Evolutionary conservation across 1,284 basidiomycete species (phyloP), one percentile per base, ranked within the genome.

Genomic region (Mycosarcoma maydis): DNA sequence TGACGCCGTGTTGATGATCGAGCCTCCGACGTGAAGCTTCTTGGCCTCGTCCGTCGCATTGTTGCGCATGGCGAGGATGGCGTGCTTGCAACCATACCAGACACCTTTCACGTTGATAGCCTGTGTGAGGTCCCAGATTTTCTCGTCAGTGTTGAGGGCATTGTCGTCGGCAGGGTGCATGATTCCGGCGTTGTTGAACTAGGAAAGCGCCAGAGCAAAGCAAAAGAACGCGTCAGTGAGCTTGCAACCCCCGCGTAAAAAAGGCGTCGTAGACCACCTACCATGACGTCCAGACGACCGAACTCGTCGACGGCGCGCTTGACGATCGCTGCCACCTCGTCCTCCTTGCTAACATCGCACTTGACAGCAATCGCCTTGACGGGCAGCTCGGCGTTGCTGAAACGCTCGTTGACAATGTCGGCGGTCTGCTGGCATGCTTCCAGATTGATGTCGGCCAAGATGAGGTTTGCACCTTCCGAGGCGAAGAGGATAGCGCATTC

Each of bases 41-140:
- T 90, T 92, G 54, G 86, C 83, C 67, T 87, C 87, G 68, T 96
- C 93, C 38, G 87, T 87, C 0, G 61, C 46, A 84, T 97, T 97
- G 38, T 92, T 85, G 66, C 92, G 89, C 94, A 98, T 98, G 22
- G 94, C 95, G 51, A 90, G 85, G 80, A 98, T 94, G 7, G 93
- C 94, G 80, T 98, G 90, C 84, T 97, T 70, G 87, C 91, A 94
- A 40, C 95, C 94, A 89, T 90, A 98, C 94, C 94, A 97, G 58
- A 97, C 95, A 52, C 94, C 94, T 84, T 98, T 98, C 82, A 95
- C 88, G 83, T 98, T 98, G 85, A 97, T 90, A 64, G 88, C 86
- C 89, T 94, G 92, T 6, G 79, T 77, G 23, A 82, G 46, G 41
- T 79, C 82, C 94, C 94, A 97, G 82, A 97, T 92, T 71, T 87